Percentiles rank a stretch among this genome's conserved stretches.
These are phyloP conservation scores for Achaetomium macrosporum DNA, from an alignment of 2,329 filamentous ascomycete genomes.

Conservation along the genomic window DNA sequence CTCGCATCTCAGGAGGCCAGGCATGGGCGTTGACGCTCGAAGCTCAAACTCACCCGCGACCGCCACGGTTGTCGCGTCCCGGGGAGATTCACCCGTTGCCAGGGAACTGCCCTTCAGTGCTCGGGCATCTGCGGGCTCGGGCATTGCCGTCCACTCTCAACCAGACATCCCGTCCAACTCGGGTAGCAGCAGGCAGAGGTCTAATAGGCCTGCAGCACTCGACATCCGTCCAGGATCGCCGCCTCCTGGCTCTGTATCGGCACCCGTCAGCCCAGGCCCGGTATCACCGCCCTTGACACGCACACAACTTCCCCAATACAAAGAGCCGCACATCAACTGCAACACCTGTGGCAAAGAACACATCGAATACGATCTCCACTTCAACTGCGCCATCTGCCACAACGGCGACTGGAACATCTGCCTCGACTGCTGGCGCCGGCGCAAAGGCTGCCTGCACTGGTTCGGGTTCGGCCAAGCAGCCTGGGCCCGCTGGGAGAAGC, in stretches of 20 bases:
- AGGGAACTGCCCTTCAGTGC: constrained; percentile 34
- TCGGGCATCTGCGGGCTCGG: constrained; percentile 22
- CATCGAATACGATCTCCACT: constrained; percentile 83
- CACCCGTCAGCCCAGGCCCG: constrained; percentile 10
- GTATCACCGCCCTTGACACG: constrained; percentile 5
- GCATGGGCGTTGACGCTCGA: constrained; percentile 36
- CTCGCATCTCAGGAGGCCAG: constrained; percentile 33
- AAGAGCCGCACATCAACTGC: constrained; percentile 70
- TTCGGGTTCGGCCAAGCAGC: constrained; percentile 78
- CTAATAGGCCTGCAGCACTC: constrained; percentile 8
- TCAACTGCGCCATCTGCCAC: constrained; percentile 68
- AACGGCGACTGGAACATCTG: constrained; percentile 74
- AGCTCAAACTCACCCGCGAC: constrained; percentile 35
- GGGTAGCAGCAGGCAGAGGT: not conserved
- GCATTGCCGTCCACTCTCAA: constrained; percentile 5
- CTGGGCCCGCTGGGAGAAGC: constrained; percentile 58
- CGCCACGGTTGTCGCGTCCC: constrained; percentile 19
- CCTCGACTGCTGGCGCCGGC: constrained; percentile 68
- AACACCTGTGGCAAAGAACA: constrained; percentile 62
- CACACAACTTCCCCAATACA: constrained; percentile 33
- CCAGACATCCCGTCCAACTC: constrained; percentile 6
- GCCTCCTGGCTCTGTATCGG: constrained; percentile 9
- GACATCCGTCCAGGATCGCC: constrained; percentile 10
- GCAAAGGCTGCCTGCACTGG: constrained; percentile 78
- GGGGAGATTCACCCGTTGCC: constrained; percentile 23